Evolutionary conservation across 768 basidiomycete genomes (phyloP), one percentile per base, ranked within the genome.

Genomic region (Strobilomyces dryophilus): DNA sequence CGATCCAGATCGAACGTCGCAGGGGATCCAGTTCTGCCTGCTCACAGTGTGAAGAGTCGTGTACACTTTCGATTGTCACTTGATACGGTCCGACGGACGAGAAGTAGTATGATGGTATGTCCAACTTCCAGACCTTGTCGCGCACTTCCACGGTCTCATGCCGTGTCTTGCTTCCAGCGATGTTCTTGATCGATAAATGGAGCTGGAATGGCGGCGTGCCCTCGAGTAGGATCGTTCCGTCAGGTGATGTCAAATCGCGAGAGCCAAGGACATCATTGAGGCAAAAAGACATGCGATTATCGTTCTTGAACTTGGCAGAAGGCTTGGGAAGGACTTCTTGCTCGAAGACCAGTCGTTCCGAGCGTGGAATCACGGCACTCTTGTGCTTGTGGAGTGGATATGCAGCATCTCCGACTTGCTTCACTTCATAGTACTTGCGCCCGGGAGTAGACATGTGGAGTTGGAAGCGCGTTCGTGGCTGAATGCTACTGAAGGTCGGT

Each of bases 181-280:
- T 74, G 61, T 89, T 89, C 65, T 83, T 87, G 66, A 85, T 84
- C 14, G 81, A 89, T 44, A 98, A 67, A 26, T 82, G 74, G 14
- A 98, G 70, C 44, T 75, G 78, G 76, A 97, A 99, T 2, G 97
- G 97, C 7, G 95, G 85, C 18, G 84, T 79, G 18, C 97, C 97
- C 51, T 87, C 81, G 4, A 99, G 74, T 5, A 84, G 60, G 53
- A 99, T 70, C 35, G 79, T 64, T 18, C 69, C 69, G 54, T 91
- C 85, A 1, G 71, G 57, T 26, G 75, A 76, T n/a, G 70, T 55
- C 14, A 67, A 63, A 52, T 88, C 83, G 17, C 77, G 73, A 32
- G 83, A 77, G 34, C 71, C 69, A 54, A 94, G 79, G 1, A 71
- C 70, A 50, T 92, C 89, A 64, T 85, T 79, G 43, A 92, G 72